Evolutionary conservation across 164 flowering plant genomes (phyloP), one percentile per base, ranked within the genome.

Genomic region (Echeveria elegans): DNA sequence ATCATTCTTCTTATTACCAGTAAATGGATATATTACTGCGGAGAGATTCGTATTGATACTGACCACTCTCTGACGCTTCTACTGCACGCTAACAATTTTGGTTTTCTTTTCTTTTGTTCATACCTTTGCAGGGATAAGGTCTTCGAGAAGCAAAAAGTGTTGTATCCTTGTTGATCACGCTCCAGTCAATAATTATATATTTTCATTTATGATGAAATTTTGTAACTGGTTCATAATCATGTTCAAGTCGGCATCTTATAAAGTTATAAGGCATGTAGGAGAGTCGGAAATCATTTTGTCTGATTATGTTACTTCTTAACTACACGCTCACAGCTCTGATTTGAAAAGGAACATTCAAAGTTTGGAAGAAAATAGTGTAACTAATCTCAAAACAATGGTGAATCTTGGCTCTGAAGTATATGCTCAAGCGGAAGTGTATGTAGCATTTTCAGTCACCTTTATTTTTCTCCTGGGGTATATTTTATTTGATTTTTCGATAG

Each of bases 391-490:
- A 68, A 82, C 97, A 36, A 7, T 85, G 83, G 97, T 94, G 72
- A 94, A 94, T 77, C 82, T 94, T 72, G 97, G 97, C 61, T 89
- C 97, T 66, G 99, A 94, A 80, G 97, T 89, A 4, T 94, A 91
- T 72, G 61, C 80, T 82, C 96, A 92, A 77, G 96, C 94, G 65
- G 94, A 91, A 61, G 94, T 87, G 99, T 91, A 88, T 66, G 92
- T 73, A 23, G 30, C 61, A 7, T 26, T 56, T 16, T 29, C 38
- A 63, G 10, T 32, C 41, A 15, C 24, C 56, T 21, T 9, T 50
- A 10, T 50, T 50, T 21, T n/a, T n/a, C n/a, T n/a, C n/a, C n/a
- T n/a, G n/a, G n/a, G n/a, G n/a, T n/a, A n/a, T n/a, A n/a, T n/a
- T n/a, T n/a, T n/a, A n/a, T n/a, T n/a, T n/a, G n/a, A n/a, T n/a